Conservation (phyloP, 2,329 filamentous ascomycete species). For the Boeremia lycopersici region DNA sequence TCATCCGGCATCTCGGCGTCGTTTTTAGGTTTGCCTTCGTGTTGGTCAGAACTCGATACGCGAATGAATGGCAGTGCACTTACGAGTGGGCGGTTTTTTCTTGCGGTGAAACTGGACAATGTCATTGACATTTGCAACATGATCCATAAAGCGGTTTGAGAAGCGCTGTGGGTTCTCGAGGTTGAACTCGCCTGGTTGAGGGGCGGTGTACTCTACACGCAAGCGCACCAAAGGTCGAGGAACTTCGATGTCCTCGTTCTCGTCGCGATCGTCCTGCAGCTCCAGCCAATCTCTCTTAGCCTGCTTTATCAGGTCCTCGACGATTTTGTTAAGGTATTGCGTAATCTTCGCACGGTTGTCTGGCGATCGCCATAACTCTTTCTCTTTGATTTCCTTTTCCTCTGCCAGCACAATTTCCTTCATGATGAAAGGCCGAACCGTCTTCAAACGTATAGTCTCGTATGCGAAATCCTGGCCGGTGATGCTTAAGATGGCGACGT, state of each 20-base stretch:
- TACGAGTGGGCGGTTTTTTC: constrained; percentile 64
- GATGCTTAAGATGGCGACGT: constrained; percentile 84
- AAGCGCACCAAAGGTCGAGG: constrained; percentile 86
- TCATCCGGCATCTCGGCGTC: constrained; percentile 67
- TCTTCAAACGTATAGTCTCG: constrained; percentile 82
- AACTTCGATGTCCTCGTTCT: constrained; percentile 63
- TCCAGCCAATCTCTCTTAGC: constrained; percentile 81
- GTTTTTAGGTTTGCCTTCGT: constrained; percentile 52
- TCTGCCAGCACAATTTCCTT: constrained; percentile 78
- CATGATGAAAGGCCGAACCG: constrained; percentile 89
- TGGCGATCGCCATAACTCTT: constrained; percentile 76
- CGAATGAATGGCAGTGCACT: constrained; percentile 1
- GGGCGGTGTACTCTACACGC: constrained; percentile 86
- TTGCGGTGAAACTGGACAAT: constrained; percentile 92
- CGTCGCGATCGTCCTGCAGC: constrained; percentile 63
- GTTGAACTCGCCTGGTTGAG: constrained; percentile 84
- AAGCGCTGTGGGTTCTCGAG: constrained; percentile 96
- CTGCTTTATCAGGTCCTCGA: constrained; percentile 85
- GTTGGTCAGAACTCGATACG: neutral
- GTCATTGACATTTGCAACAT: constrained; percentile 91
- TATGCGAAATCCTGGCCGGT: constrained; percentile 81
- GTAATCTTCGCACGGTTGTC: constrained; percentile 86
- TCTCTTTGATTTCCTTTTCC: constrained; percentile 76
- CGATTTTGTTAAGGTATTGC: constrained; percentile 73
- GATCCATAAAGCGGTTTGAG: constrained; percentile 87